Evolutionary conservation across 139 green algal species (phyloP).

Genomic region (Parachlorella kessleri): DNA sequence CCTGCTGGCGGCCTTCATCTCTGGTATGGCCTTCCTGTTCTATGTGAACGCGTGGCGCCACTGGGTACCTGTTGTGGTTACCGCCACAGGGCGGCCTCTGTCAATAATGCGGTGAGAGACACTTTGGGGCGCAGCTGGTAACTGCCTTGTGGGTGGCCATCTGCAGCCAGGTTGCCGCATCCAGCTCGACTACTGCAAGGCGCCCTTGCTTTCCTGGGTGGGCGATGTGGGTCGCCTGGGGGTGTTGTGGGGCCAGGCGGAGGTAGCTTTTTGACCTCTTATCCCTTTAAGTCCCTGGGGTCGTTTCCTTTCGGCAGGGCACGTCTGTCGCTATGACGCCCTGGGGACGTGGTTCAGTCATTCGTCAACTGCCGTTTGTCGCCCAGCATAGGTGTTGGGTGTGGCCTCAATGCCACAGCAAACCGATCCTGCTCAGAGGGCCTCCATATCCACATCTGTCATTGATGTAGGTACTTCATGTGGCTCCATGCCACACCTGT

Average conservation of each 20-base stretch:
- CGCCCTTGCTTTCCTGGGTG: too few species aligned
- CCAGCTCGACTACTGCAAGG: too few species aligned
- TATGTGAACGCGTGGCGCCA: constrained; percentile 47
- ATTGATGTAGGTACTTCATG: constrained; percentile 53
- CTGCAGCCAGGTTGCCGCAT: too few species aligned
- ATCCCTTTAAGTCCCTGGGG: background rate
- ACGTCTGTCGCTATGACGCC: background rate
- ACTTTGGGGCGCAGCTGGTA: background rate
- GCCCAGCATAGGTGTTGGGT: too few species aligned
- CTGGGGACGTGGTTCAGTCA: too few species aligned
- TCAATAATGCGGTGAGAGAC: background rate
- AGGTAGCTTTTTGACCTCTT: too few species aligned
- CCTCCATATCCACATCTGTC: too few species aligned
- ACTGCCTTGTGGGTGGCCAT: background rate
- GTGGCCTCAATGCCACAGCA: background rate
- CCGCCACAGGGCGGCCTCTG: constrained; percentile 23
- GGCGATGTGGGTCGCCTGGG: background rate
- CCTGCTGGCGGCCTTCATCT: constrained; percentile 50
- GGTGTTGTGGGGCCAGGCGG: background rate
- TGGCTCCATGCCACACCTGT: constrained; percentile 59
- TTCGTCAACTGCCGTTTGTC: too few species aligned
- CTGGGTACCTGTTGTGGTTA: constrained; percentile 27
- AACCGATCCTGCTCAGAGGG: background rate
- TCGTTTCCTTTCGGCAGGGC: background rate
- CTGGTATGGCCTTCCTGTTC: constrained; percentile 49